These are phyloP conservation scores for Mortierella alpina DNA, from an alignment of 192 early-diverging fungal species.

Conservation along the genomic window DNA sequence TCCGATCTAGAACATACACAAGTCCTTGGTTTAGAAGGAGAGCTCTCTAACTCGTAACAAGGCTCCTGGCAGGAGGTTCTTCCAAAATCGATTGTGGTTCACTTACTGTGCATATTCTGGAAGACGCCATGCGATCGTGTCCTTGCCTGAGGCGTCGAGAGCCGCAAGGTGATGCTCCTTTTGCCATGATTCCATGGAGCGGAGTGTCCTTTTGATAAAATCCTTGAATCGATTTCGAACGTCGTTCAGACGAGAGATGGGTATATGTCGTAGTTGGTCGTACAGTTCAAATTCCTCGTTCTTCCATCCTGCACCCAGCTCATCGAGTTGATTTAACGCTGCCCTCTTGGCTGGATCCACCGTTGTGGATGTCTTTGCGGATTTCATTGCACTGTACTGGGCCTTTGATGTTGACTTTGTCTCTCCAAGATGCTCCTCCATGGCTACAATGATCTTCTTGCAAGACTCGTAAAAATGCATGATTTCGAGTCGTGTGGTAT, in stretches of 20 bases:
- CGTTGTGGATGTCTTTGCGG: not conserved
- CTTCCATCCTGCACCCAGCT: constrained; percentile 48
- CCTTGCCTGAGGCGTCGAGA: constrained; percentile 24
- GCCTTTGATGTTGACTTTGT: constrained; percentile 37
- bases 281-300: constrained; percentile 61
- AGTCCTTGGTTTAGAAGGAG: not conserved
- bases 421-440: constrained; percentile 54
- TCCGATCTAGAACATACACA: constrained; percentile 16
- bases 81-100: not conserved
- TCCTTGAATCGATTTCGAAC: constrained; percentile 57
- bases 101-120: constrained; percentile 66
- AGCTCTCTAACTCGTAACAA: not conserved
- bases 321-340: constrained; percentile 31
- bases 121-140: constrained; percentile 52
- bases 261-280: constrained; percentile 47
- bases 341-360: constrained; percentile 13
- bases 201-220: constrained; percentile 47
- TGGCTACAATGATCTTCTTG: constrained; percentile 55
- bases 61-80: not conserved
- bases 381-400: constrained; percentile 9
- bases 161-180: constrained; percentile 36
- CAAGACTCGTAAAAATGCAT: constrained; percentile 60
- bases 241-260: constrained; percentile 61
- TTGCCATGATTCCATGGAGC: constrained; percentile 64
- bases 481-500: constrained; percentile 55